A percentile compares a stretch with the other conserved stretches of the same genome.
phyloP scores from a whole-genome alignment of 2,329 filamentous ascomycete genomes.

The Aspergillus persii region DNA sequence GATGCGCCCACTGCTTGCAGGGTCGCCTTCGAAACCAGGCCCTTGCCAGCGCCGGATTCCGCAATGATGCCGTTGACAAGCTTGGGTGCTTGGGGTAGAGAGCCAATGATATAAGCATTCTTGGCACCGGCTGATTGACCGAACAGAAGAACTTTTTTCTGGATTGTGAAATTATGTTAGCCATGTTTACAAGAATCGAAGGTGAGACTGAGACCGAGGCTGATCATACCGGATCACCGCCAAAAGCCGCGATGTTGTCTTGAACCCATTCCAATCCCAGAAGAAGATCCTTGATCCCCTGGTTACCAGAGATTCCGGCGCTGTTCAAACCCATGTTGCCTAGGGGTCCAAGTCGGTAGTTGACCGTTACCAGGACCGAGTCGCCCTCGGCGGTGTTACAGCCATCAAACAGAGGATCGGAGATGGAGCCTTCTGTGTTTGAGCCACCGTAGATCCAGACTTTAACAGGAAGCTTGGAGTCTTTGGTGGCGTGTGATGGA shows the following conservation, averaged over 20 bases:
- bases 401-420: conserved; percentile 15
- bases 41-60: conserved; percentile 18
- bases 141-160: conserved; percentile 24
- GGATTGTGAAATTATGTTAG: background rate
- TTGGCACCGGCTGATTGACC: conserved; percentile 29
- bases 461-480: conserved; percentile 26
- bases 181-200: too few species aligned
- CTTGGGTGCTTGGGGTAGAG: conserved; percentile 16
- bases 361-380: conserved; percentile 17
- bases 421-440: conserved; percentile 8
- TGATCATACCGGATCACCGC: conserved; percentile 24
- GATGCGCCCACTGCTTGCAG: conserved; percentile 5
- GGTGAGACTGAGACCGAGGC: background rate
- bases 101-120: conserved; percentile 11
- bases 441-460: conserved; percentile 27
- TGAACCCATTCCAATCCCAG: conserved; percentile 25
- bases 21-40: conserved; percentile 6
- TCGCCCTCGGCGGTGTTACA: conserved; percentile 13
- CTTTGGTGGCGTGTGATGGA: conserved; percentile 11
- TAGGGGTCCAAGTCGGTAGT: conserved; percentile 28
- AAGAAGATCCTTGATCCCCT: conserved; percentile 20
- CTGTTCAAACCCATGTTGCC: conserved; percentile 22
- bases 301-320: conserved; percentile 20
- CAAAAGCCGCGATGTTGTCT: conserved; percentile 28
- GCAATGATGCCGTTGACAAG: conserved; percentile 19